Percentiles rank a stretch among this genome's conserved stretches.
These are phyloP conservation scores for Lophium mytilinum DNA, from an alignment of 495 filamentous ascomycete genomes.

Conservation along the genomic window DNA sequence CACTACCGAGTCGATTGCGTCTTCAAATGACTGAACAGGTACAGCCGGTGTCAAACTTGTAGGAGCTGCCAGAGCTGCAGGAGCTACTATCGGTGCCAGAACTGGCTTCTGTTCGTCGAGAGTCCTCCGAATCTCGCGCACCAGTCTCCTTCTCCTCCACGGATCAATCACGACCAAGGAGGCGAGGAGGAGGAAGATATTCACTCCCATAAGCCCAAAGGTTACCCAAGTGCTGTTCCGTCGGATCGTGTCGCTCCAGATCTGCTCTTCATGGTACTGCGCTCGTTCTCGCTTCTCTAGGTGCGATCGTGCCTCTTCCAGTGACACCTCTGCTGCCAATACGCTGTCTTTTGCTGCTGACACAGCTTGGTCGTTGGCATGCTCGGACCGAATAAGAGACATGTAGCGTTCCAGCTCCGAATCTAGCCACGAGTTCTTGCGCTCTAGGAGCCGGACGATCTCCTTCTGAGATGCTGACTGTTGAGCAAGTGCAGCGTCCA, in stretches of 20 bases:
- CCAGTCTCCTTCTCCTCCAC: constrained; percentile 73
- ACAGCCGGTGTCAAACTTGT: not conserved
- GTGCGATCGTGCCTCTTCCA: constrained; percentile 64
- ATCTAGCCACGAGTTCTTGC: constrained; percentile 87
- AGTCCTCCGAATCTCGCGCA: constrained; percentile 72
- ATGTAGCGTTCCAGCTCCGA: constrained; percentile 92
- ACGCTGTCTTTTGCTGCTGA: constrained; percentile 61
- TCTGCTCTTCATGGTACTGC: constrained; percentile 97
- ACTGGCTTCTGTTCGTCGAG: constrained; percentile 57
- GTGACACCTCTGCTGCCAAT: constrained; percentile 62
- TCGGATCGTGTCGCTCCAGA: constrained; percentile 96
- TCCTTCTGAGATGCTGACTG: constrained; percentile 87
- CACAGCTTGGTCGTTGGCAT: constrained; percentile 86
- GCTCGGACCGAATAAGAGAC: constrained; percentile 80
- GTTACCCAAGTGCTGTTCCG: constrained; percentile 97
- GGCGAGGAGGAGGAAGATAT: constrained; percentile 79
- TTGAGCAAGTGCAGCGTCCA: constrained; percentile 67
- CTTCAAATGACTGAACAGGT: constrained; percentile 9
- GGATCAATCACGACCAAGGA: constrained; percentile 93
- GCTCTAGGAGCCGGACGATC: constrained; percentile 85
- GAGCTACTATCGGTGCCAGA: constrained; percentile 2
- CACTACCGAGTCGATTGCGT: constrained; percentile 19
- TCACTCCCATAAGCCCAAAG: constrained; percentile 95
- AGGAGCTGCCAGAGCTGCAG: too few relatives aligned
- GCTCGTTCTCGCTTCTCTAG: constrained; percentile 73